Percentiles rank a stretch among this genome's conserved stretches.
These are phyloP conservation scores for Cyberlindnera veronae DNA, from an alignment of 805 yeast species.

Conservation along the genomic window DNA sequence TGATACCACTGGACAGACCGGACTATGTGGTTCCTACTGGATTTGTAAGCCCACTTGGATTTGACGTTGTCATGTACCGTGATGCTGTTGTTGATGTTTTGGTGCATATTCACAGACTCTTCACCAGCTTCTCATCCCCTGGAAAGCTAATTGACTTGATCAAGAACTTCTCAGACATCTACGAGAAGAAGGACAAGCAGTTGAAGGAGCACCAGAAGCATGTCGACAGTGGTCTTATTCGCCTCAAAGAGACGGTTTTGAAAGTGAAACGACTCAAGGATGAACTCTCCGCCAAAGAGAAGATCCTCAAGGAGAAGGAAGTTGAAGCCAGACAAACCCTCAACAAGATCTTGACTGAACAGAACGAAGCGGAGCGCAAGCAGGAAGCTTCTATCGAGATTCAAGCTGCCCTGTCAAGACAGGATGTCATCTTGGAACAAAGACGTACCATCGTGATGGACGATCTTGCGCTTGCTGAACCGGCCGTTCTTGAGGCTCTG, in stretches of 20 bases:
- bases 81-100: conserved; percentile 47
- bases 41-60: conserved; percentile 10
- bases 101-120: conserved; percentile 41
- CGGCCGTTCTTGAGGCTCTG: conserved; percentile 80
- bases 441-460: conserved; percentile 52
- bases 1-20: conserved; percentile 52
- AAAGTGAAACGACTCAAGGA: conserved; percentile 60
- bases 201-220: conserved; percentile 70
- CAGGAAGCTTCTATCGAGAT: conserved; percentile 81
- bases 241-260: conserved; percentile 70
- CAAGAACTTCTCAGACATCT: conserved; percentile 41
- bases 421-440: conserved; percentile 55
- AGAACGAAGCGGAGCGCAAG: conserved; percentile 88
- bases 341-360: conserved; percentile 73
- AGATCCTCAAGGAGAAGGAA: conserved; percentile 51
- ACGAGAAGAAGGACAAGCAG: conserved; percentile 39
- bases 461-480: conserved; percentile 77
- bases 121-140: conserved; percentile 38
- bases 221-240: conserved; percentile 68
- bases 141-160: conserved; percentile 53
- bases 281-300: conserved; percentile 51
- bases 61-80: conserved; percentile 28
- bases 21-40: conserved; percentile 35
- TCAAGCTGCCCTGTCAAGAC: conserved; percentile 62
- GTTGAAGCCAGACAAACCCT: conserved; percentile 68